Evolutionary conservation across 2,329 filamentous ascomycete genomes (phyloP), one percentile per base, ranked within the genome.

Genomic region (Fusarium sp.): DNA sequence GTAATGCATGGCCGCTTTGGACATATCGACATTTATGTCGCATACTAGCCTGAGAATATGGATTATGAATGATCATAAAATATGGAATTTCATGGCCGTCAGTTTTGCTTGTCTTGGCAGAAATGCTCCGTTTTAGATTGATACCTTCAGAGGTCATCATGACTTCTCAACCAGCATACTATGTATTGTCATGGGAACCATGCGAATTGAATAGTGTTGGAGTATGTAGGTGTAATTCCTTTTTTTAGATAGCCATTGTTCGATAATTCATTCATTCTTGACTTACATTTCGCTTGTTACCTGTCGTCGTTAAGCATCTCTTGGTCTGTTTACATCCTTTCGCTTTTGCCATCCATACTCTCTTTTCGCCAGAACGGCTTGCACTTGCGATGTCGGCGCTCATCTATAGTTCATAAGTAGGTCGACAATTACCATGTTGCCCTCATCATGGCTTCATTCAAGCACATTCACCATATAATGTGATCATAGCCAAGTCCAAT

Each of bases 1-100:
- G 54, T 62, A 67, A 68, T 68, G 61, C 62, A 68, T 54, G 53
- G 23, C 59, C 55, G 53, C 48, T 64, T 71, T 60, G 60, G 58
- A 46, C 49, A 45, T 53, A 35, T 50, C 60, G 32, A 39, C 17
- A 30, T 40, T 54, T 65, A 46, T 68, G 59, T 58, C 46, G 54
- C 45, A 58, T 35, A 27, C 19, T 37, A 27, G 35, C 41, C 43
- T 39, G 25, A 33, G 52, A 37, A n/a, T 37, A n/a, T 5, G 35
- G 7, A 7, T 37, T 37, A 19, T 37, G 35, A n/a, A n/a, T 37
- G 6, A 20, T 46, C 40, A 35, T 47, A 32, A 37, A 53, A 35
- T 35, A 47, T 46, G 35, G 14, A n/a, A n/a, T 10, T 17, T 37
- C 35, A 37, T 37, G 35, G 9, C 17, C 6, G 7, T n/a, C 8